Base-by-base conservation (phyloP, 495 filamentous ascomycete genomes). In the Daldinia concentrica region DNA sequence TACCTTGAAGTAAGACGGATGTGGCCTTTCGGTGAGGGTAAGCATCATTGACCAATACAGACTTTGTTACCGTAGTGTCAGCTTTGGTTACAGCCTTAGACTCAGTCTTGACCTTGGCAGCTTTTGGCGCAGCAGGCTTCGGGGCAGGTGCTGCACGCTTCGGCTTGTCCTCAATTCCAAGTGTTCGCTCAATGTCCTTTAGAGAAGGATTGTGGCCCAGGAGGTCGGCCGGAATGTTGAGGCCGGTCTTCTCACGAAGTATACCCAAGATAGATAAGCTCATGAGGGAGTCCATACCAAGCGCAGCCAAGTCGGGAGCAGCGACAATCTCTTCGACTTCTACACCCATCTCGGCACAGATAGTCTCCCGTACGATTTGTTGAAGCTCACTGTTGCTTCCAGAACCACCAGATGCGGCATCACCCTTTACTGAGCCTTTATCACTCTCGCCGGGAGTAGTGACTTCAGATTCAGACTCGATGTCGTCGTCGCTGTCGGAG, bases 341-440 rank as follows among this genome's bases (percentile, higher is more conserved):
- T 12, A 92, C 85, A 22, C 88, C 89, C 78, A 92, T 91, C 73
- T 93, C 91, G 29, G 86, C 81, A 2, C 90, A 86, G 54, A 94
- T 86, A 60, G 87, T 90, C 17, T 82, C 78, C 36, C 86, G 84
- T 6, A 91, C 83, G 29, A 82, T 81, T 37, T 80, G 79, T 68
- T 83, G 83, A n/a, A 87, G 79, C 67, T 86, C 80, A 39, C 77
- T 70, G 43, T 76, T 76, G 41, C 72, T 76, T 45, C 77, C 71
- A 48, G 75, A 71, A 17, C 73, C 76, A 32, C 29, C 29, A 51
- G 55, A 60, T 14, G 73, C 29, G 4, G 66, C 74, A n/a, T 81
- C 82, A 26, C 72, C 80, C 73, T 83, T 83, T 50, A 80, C 64
- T 0, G 81, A 83, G 27, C 77, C 78, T 19, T 76, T 75, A 24